A percentile compares a stretch with the other conserved stretches of the same genome.
These are phyloP conservation scores for Fusarium longipes DNA, from an alignment of 2,329 filamentous ascomycete genomes.

Conservation along the genomic window DNA sequence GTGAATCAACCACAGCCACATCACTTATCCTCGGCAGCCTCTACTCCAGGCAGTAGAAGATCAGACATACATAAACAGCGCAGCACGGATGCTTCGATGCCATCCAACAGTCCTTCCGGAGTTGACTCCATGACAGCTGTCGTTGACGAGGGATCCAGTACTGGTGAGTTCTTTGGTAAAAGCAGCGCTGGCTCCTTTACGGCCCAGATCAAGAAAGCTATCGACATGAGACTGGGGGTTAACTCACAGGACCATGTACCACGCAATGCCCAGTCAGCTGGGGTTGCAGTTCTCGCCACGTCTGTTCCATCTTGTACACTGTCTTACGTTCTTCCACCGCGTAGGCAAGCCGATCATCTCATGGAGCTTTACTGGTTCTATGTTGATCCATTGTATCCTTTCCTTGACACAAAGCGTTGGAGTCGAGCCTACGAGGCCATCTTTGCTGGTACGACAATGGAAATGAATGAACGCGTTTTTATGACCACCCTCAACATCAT, in stretches of 20 bases:
- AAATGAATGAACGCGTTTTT: conserved; percentile 56
- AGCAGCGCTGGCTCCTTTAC: conserved; percentile 61
- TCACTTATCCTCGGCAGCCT: conserved; percentile 22
- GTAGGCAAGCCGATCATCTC: conserved; percentile 58
- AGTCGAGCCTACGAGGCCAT: conserved; percentile 54
- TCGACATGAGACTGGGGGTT: conserved; percentile 49
- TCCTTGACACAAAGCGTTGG: conserved; percentile 55
- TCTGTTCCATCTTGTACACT: conserved; percentile 39
- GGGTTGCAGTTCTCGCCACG: neutral
- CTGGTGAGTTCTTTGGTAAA: conserved; percentile 59
- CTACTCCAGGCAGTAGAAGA: conserved; percentile 21
- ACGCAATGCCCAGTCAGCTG: neutral
- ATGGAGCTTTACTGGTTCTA: conserved; percentile 60
- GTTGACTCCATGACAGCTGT: conserved; percentile 60
- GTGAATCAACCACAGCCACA: conserved; percentile 2
- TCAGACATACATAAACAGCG: conserved; percentile 10
- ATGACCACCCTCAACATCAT: conserved; percentile 60
- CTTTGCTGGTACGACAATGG: conserved; percentile 53
- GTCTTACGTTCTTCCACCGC: conserved; percentile 57
- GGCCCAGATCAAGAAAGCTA: conserved; percentile 57
- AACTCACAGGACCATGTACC: neutral
- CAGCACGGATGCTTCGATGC: conserved; percentile 28
- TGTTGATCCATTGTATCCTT: conserved; percentile 60
- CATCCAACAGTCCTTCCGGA: conserved; percentile 47
- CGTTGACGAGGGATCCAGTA: conserved; percentile 54